Evolutionary conservation across 305 asterid species (phyloP), one percentile per base, ranked within the genome.

Genomic region (Fraxinus sp.): DNA sequence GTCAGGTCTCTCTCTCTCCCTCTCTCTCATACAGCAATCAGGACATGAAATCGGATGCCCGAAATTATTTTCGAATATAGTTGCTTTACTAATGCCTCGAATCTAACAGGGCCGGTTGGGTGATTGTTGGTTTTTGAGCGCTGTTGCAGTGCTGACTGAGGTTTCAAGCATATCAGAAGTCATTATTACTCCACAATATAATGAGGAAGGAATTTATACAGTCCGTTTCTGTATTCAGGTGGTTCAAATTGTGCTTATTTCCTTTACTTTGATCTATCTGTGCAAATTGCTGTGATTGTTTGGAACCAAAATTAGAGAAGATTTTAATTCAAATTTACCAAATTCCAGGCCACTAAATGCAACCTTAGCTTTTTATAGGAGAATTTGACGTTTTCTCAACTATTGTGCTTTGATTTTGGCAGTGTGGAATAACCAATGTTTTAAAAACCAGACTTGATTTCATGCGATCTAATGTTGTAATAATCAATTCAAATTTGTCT

Each of bases 51-150:
- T 66, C 1, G 0, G 62, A 4, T 0, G 20, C 75, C 0, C 16
- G 0, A 62, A 62, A 62, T 22, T 24, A 20, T 24, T 26, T 68
- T 28, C 9, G 11, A 30, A 30, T 30, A 2, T 26, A 7, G n/a
- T 32, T 78, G 37, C 80, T 81, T 39, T 81, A 39, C 82, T 84
- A 78, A 11, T 80, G 68, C 83, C 83, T 80, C 7, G 30, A 57
- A 79, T 85, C 57, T 85, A 70, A 79, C 90, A 97, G 99, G 98
- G 98, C 10, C 98, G 95, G 64, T 80, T 97, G 88, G 99, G 99
- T 43, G 99, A 97, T 89, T 97, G 99, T 87, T 97, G 99, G 99
- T 97, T 97, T 90, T 87, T 97, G 94, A 97, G 99, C 84, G 99
- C 98, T 72, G 98, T 97, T 86, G 99, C 98, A 83, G 99, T 97